A percentile compares a stretch with the other conserved stretches of the same genome.
Evolutionary conservation across 495 filamentous ascomycete genomes (phyloP).

Genomic region (Lepraria neglecta): DNA sequence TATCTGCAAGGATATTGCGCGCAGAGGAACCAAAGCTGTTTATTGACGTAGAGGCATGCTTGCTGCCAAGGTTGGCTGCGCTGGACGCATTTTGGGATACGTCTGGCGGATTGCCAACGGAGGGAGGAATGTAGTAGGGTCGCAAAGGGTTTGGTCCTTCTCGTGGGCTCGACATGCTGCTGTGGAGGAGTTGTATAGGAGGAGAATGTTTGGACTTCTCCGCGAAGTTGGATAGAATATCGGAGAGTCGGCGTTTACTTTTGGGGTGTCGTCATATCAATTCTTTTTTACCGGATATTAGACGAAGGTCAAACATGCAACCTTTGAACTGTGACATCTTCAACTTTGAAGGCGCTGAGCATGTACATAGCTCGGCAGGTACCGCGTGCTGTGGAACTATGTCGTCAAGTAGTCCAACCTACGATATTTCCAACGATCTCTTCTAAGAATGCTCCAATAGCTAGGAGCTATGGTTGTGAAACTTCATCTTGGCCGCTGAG

Average conservation of each 20-base stretch:
- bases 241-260: slow-evolving; percentile 14
- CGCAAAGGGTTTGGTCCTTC: slow-evolving; percentile 80
- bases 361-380: slow-evolving; percentile 16
- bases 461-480: background rate
- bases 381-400: slow-evolving; percentile 5
- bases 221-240: slow-evolving; percentile 10
- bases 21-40: slow-evolving; percentile 64
- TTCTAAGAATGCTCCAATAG: background rate
- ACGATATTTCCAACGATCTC: background rate
- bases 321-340: background rate
- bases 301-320: background rate
- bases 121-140: slow-evolving; percentile 89
- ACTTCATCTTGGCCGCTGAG: background rate
- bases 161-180: slow-evolving; percentile 39
- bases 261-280: slow-evolving; percentile 15
- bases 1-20: slow-evolving; percentile 73
- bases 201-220: background rate
- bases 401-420: background rate
- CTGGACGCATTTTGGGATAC: slow-evolving; percentile 32
- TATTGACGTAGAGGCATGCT: slow-evolving; percentile 42
- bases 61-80: slow-evolving; percentile 40
- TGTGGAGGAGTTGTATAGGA: background rate
- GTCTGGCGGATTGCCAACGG: slow-evolving; percentile 51
- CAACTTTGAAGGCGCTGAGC: background rate
- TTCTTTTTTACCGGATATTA: background rate